Base-by-base conservation (phyloP, 2,329 filamentous ascomycete genomes). In the Talaromyces sp. region DNA sequence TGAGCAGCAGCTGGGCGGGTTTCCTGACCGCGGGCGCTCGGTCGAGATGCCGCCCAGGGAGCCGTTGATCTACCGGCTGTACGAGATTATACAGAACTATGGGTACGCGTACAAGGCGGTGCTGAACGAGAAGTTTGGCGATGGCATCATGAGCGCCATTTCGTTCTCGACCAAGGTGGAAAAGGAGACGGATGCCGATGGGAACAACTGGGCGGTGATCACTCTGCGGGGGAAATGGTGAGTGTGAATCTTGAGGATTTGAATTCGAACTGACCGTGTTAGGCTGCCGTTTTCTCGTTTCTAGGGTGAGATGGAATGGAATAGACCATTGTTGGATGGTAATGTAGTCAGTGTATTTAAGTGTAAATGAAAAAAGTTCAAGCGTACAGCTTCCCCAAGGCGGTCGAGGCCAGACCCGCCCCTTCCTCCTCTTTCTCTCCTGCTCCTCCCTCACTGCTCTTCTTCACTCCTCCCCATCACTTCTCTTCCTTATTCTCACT, bases 91-190 rank as follows among this genome's bases (percentile, higher is more conserved):
- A 65, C 93, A 97, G 80, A 98, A 96, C 76, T 97, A 97, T 72
- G 94, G 94, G 1, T 96, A 96, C 75, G 91, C 93, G 0, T 97
- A 96, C 79, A 97, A 97, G 83, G 93, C 92, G 0, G 85, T 98
- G 4, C 75, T 97, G 76, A 97, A 98, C 68, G 94, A 98, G 84
- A 97, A 97, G 82, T 92, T 92, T 72, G 90, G 90, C 0, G 90
- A 93, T 73, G 94, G 94, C 1, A 98, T 98, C 72, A 97, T 98
- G 94, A 96, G 92, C 73, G 94, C 93, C 0, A 96, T 97, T 72
- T 87, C 87, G 16, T 97, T 96, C 76, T 90, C 87, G 58, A 96
- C 92, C 0, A 92, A 92, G 72, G 90, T 98, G 2, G 92, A 97
- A 75, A 96, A 96, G 84, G 94, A 98, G 84, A 87, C 88, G 1